Evolutionary conservation across 352 stramenopile species (phyloP).

Genomic region (Pythium pectinolyticum): DNA sequence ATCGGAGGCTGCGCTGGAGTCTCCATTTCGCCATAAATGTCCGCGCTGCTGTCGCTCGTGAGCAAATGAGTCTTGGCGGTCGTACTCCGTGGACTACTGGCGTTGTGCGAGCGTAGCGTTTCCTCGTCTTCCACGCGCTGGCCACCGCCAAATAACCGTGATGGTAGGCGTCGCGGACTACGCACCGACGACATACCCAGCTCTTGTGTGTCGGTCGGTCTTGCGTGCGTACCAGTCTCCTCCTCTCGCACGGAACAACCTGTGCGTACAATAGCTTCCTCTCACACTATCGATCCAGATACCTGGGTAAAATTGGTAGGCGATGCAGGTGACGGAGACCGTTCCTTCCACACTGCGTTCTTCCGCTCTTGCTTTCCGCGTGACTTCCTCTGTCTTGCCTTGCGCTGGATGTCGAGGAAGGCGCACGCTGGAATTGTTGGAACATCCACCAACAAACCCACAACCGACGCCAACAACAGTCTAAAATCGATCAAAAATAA

Average conservation of each 20-base stretch:
- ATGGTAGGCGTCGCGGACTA: constrained; percentile 31
- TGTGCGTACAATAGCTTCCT: too few species aligned
- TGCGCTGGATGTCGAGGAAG: constrained; percentile 8
- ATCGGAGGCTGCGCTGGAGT: constrained; percentile 22
- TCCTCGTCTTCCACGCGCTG: constrained; percentile 55
- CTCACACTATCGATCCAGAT: too few species aligned
- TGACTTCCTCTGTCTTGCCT: neutral
- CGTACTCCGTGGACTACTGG: constrained; percentile 30
- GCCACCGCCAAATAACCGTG: constrained; percentile 51
- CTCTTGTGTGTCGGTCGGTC: neutral
- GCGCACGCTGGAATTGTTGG: constrained; percentile 2
- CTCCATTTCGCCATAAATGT: constrained; percentile 36
- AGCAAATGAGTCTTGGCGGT: constrained; percentile 27
- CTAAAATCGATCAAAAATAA: neutral
- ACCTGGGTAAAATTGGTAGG: too few species aligned
- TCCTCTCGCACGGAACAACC: too few species aligned
- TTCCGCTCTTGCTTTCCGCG: neutral
- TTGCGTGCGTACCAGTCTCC: neutral
- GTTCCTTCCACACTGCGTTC: too few species aligned
- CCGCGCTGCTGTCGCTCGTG: constrained; percentile 24
- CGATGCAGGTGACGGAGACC: too few species aligned
- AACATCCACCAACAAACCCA: constrained; percentile 6
- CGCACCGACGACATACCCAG: neutral
- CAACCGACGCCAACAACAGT: constrained; percentile 3
- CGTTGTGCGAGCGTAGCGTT: constrained; percentile 31